phyloP scores from a whole-genome alignment of 768 basidiomycete species.

The Rhodosporidiobolus odoratus region DNA sequence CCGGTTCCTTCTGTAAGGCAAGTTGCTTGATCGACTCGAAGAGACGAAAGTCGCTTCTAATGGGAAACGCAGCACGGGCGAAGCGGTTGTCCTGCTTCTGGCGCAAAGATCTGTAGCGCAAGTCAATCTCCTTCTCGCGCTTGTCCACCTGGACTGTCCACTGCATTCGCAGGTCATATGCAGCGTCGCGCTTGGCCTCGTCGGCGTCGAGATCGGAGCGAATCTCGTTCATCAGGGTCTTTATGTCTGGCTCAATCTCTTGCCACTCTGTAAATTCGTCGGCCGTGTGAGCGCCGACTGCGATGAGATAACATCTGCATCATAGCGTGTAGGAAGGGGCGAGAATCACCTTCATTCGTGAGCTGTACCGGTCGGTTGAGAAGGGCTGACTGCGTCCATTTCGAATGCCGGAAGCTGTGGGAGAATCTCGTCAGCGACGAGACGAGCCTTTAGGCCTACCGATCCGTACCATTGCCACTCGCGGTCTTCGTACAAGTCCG shows the following conservation, averaged over 20 bases:
- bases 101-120: neutral
- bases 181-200: neutral
- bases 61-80: neutral
- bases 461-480: too few relatives aligned
- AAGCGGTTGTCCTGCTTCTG: neutral
- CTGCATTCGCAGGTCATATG: neutral
- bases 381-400: neutral
- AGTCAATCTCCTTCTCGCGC: neutral
- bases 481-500: too few relatives aligned
- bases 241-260: neutral
- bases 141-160: neutral
- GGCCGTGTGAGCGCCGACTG: too few relatives aligned
- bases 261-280: neutral
- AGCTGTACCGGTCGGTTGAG: neutral
- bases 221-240: neutral
- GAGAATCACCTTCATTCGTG: neutral
- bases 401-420: too few relatives aligned
- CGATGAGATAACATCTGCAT: too few relatives aligned
- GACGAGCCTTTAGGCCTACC: too few relatives aligned
- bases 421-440: too few relatives aligned
- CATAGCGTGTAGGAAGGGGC: neutral
- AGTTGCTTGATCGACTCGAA: neutral
- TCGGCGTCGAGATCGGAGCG: neutral
- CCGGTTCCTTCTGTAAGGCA: neutral
- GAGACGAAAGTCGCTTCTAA: constrained; percentile 14